Percentiles rank a stretch among this genome's conserved stretches.
Conservation (phyloP, 345 rosid genomes). For the Gossypium raimondii region DNA sequence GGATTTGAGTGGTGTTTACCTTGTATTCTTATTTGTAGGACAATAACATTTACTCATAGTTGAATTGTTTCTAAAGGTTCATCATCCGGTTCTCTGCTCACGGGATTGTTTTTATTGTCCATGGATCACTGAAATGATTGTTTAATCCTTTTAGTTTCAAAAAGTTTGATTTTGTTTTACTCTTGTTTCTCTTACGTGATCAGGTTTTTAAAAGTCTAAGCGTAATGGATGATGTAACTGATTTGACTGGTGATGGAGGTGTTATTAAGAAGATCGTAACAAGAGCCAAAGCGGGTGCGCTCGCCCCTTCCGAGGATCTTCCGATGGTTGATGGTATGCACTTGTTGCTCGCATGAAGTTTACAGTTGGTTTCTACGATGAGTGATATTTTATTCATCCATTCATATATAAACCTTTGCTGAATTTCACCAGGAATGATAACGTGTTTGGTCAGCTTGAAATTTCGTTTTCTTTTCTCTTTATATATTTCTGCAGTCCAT, state of each 20-base stretch:
- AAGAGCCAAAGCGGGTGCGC: conserved; percentile 60
- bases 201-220: conserved; percentile 19
- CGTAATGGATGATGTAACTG: conserved; percentile 56
- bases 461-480: background rate
- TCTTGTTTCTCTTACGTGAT: conserved; percentile 1
- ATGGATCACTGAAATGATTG: background rate
- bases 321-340: conserved; percentile 82
- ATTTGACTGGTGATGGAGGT: conserved; percentile 81
- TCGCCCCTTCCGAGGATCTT: conserved; percentile 64
- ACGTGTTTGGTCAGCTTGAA: background rate
- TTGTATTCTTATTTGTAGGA: background rate
- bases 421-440: background rate
- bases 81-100: background rate
- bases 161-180: background rate
- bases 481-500: background rate
- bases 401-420: background rate
- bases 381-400: background rate
- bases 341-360: background rate
- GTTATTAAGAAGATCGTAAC: conserved; percentile 60
- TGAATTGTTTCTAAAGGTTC: background rate
- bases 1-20: background rate
- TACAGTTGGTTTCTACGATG: background rate
- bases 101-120: background rate
- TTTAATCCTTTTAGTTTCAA: background rate
- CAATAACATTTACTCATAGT: background rate